Conservation (phyloP, 192 early-diverging fungal genomes). For the Entomortierella parvispora region DNA sequence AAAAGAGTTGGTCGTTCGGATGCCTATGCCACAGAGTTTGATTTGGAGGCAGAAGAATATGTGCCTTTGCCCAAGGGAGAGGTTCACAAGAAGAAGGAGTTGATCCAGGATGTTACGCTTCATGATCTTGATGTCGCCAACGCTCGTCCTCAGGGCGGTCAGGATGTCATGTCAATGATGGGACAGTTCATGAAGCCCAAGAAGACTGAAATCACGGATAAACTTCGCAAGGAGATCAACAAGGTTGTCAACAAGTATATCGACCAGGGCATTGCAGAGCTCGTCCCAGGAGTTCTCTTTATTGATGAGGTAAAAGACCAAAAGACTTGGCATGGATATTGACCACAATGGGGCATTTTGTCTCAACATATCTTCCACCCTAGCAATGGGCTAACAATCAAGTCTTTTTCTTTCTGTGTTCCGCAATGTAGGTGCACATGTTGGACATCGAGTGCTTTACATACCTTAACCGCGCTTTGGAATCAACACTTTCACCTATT, state of each 20-base stretch:
- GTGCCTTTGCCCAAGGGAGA: slow-evolving; percentile 98
- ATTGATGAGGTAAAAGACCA: slow-evolving; percentile 85
- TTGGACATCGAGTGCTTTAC: slow-evolving; percentile 99
- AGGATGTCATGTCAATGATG: slow-evolving; percentile 99
- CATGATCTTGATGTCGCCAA: slow-evolving; percentile 99
- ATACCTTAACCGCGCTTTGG: slow-evolving; percentile 97
- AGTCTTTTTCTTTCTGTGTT: neutral
- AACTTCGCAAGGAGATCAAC: slow-evolving; percentile 98
- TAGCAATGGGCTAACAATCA: too few relatives aligned
- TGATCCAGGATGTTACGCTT: slow-evolving; percentile 97
- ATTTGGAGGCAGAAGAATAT: slow-evolving; percentile 98
- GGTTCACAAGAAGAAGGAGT: slow-evolving; percentile 99
- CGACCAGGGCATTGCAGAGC: slow-evolving; percentile 96
- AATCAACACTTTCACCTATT: slow-evolving; percentile 94
- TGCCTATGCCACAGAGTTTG: slow-evolving; percentile 98
- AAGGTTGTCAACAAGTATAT: slow-evolving; percentile 99
- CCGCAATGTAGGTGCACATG: slow-evolving; percentile 86
- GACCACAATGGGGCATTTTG: neutral
- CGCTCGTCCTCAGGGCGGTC: slow-evolving; percentile 94
- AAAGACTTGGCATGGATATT: neutral
- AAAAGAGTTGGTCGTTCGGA: slow-evolving; percentile 98
- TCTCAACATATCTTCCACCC: too few relatives aligned
- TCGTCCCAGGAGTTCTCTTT: slow-evolving; percentile 97
- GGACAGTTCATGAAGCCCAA: slow-evolving; percentile 98
- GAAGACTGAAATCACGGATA: slow-evolving; percentile 99